Evolutionary conservation across 148 eudicot genomes (phyloP), one percentile per base, ranked within the genome.

Genomic region (Rhododendron simsii): DNA sequence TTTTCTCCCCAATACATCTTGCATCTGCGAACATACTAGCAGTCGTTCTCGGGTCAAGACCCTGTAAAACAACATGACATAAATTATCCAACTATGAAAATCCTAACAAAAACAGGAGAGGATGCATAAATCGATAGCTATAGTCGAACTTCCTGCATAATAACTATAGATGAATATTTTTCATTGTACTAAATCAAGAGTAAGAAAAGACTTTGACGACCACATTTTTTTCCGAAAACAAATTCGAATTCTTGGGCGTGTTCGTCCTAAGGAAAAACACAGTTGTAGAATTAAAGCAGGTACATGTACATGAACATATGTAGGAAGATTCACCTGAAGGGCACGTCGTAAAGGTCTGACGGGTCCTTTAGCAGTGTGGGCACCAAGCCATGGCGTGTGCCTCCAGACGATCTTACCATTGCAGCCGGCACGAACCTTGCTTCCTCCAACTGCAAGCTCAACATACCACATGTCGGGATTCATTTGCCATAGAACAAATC

Each of bases 401-500:
- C 94, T 89, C 94, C 94, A 92, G 20, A 92, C 94, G 11, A 92
- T 84, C 83, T 89, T 89, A 13, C 94, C 94, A 81, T 92, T 92
- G 88, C 94, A 92, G 73, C 94, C 94, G 0, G 94, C 94, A 53
- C 87, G 94, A 84, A 92, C 90, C 83, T 92, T 92, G 88, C 91
- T 91, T 59, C 91, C 92, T 18, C 92, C 91, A 23, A 89, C 92
- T 3, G 92, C 91, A 84, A 92, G 91, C 89, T 92, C 94, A 5
- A 92, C 91, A 85, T 91, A 92, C 94, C 94, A 92, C 94, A 91
- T 92, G 83, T 88, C 90, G 44, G 94, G 92, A 85, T 91, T 88
- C 94, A 92, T 92, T 85, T 91, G 94, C 94, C 94, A 92, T 37
- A 92, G 87, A 28, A 92, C 92, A 86, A 92, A 92, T 37, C 94